Conservation (phyloP, 371 early-diverging fungal genomes). For the Chytridium lagenaria region DNA sequence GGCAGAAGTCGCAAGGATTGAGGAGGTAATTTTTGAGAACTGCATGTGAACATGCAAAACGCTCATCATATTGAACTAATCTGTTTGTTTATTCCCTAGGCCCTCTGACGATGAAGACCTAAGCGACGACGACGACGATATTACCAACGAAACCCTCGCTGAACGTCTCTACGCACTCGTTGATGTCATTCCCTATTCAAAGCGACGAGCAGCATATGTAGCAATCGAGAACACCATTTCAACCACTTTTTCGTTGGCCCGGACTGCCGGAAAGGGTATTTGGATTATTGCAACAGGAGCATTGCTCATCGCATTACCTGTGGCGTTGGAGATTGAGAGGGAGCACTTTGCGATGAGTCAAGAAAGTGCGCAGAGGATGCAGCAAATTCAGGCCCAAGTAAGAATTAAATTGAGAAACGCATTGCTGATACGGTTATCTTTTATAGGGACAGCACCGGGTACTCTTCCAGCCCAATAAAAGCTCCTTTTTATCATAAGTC, state of each 20-base stretch:
- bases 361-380: conserved; percentile 36
- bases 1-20: conserved; percentile 15
- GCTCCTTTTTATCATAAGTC: not conserved
- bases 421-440: not conserved
- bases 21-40: not conserved
- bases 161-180: conserved; percentile 52
- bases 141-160: conserved; percentile 45
- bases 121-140: conserved; percentile 37
- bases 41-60: too few species aligned
- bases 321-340: conserved; percentile 53
- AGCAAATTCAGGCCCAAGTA: conserved; percentile 27
- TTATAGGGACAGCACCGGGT: not conserved
- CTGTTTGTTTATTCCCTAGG: too few species aligned
- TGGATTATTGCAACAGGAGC: conserved; percentile 57
- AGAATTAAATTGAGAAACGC: not conserved
- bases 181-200: conserved; percentile 52
- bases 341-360: conserved; percentile 52
- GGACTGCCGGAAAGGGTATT: conserved; percentile 40
- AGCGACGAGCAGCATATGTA: conserved; percentile 29
- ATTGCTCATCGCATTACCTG: conserved; percentile 50
- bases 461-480: not conserved
- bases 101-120: conserved; percentile 23
- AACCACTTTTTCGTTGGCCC: conserved; percentile 24
- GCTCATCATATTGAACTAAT: too few species aligned
- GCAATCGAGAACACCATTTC: conserved; percentile 24